phyloP scores from a whole-genome alignment of 2,329 filamentous ascomycete genomes.

The Fusarium neocosmosporiellum region DNA sequence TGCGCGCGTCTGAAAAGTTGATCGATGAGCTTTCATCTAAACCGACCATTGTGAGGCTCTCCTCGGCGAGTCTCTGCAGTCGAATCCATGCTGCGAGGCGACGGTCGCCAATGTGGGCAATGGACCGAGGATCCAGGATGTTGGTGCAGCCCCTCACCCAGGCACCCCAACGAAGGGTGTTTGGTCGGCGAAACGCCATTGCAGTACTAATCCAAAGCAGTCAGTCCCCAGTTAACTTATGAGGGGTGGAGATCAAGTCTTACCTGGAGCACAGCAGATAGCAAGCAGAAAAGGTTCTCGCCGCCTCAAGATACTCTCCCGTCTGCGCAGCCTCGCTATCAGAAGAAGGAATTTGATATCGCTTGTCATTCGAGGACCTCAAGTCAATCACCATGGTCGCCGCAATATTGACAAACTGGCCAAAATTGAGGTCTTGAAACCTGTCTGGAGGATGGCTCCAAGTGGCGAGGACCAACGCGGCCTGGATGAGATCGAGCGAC shows the following conservation, averaged over 20 bases:
- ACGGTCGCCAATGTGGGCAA: conserved; percentile 1
- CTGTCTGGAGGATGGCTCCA: conserved; percentile 27
- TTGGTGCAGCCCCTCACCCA: conserved; percentile 11
- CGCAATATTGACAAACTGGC: conserved; percentile 29
- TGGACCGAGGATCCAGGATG: not conserved
- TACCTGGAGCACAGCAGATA: conserved; percentile 25
- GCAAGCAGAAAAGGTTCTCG: conserved; percentile 10
- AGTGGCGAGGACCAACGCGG: conserved; percentile 19
- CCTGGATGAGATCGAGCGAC: conserved; percentile 31
- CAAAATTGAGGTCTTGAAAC: conserved; percentile 30
- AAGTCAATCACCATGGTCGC: conserved; percentile 31
- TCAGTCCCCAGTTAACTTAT: not conserved
- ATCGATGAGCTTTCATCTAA: conserved; percentile 2
- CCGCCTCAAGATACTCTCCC: conserved; percentile 1
- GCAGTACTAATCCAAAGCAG: conserved; percentile 17
- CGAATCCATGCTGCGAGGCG: conserved; percentile 11
- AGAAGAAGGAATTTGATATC: not conserved
- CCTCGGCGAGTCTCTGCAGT: conserved; percentile 20
- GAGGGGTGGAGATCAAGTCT: not conserved
- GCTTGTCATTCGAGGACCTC: conserved; percentile 21
- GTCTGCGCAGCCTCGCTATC: not conserved
- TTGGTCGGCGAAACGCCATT: conserved; percentile 14
- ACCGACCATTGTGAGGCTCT: conserved; percentile 10
- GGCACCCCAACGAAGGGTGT: conserved; percentile 6
- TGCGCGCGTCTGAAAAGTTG: conserved; percentile 17